Evolutionary conservation across 306 rosid species (phyloP), one percentile per base, ranked within the genome.

Genomic region (Cucumis hystrix): DNA sequence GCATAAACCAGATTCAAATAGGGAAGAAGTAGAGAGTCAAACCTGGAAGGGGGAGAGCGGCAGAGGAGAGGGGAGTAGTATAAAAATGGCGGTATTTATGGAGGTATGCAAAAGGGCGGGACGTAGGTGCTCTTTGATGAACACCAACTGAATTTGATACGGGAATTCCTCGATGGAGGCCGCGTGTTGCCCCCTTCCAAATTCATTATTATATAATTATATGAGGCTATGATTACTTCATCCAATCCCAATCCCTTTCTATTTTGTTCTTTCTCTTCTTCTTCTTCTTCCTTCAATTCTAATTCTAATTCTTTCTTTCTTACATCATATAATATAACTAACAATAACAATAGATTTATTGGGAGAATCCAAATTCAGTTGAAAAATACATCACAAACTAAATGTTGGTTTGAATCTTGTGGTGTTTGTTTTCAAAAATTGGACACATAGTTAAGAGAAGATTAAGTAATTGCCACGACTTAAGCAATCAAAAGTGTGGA

Each of bases 101-200:
- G 75, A 1, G 76, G 41, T 45, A 25, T 6, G 7, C 43, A 71
- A 71, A 71, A 71, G 76, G 75, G 76, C 76, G 76, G 76, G 76
- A 71, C 60, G 37, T 23, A 23, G 25, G 25, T 23, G 76, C 23
- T 28, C 23, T 51, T 6, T 51, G 77, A 51, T 52, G 61, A 14
- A 72, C 77, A 72, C 77, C 77, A 70, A 47, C 58, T 14, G 76
- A 71, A 51, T 47, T 49, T 45, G 21, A 71, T 71, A 47, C 76
- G 41, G 59, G 14, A 21, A 49, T 49, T 30, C 30, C 12, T 15
- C 12, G n/a, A 6, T 10, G 6, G 9, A 8, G 28, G 49, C 25
- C 21, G 45, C 6, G 15, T 16, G 4, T 11, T 61, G 14, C 66
- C 18, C 18, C 17, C 28, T 8, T 61, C 17, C 66, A 13, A 28